Evolutionary conservation across 371 early-diverging fungal genomes (phyloP), one percentile per base, ranked within the genome.

Genomic region (Mucor ambiguus): DNA sequence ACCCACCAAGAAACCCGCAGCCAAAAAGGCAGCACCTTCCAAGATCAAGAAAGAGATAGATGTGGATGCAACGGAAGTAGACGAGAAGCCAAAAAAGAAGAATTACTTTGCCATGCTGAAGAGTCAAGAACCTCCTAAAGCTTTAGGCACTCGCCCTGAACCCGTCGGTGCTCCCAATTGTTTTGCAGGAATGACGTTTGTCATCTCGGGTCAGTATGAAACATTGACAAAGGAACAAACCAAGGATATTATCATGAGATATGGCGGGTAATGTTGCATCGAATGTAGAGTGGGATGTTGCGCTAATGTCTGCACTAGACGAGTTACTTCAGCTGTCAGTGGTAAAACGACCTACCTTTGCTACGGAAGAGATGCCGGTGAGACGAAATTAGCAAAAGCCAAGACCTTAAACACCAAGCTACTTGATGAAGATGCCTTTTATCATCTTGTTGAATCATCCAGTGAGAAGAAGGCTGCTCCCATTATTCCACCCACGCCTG

Each of bases 321-420:
- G 95, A 60, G 89, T 95, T 5, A 98, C 99, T 0, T 75, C 85
- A 2, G 80, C 89, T 3, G 90, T 94, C 24, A 95, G 96, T 69
- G 90, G 92, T 10, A 95, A 92, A 68, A 99, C 99, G 0, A 86
- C 89, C 1, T 98, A 90, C 78, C 75, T 99, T 22, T 87, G 99
- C 0, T 85, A 91, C 7, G 98, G 98, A 14, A 92, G 94, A 9
- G 98, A 98, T 48, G 92, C 99, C 16, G 99, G 99, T 4, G 89
- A 86, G 44, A 81, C 88, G 24, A 99, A 99, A 78, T 71, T 94
- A 7, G 85, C 88, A 32, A 97, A 98, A 74, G 97, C 95, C 18
- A 84, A 90, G 64, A 76, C 87, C 11, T 57, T 91, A 11, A 88
- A 90, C 3, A 87, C 94, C 32, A 87, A 84, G 60, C 88, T 89